Evolutionary conservation across 768 basidiomycete genomes (phyloP), one percentile per base, ranked within the genome.

Genomic region (Clavaria fumosa): DNA sequence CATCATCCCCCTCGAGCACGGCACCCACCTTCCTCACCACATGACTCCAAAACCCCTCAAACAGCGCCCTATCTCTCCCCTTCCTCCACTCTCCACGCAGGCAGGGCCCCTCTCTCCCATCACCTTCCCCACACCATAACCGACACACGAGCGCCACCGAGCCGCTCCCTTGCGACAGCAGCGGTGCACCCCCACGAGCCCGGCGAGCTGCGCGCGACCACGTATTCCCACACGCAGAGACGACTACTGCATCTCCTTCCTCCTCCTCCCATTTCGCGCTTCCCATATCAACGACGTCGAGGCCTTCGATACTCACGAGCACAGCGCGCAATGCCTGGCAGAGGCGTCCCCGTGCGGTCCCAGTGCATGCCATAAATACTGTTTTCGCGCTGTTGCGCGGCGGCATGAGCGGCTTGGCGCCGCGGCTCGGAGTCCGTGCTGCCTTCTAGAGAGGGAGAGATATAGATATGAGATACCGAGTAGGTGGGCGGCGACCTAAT

Each of bases 201-300:
- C 75, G 57, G 12, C 79, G 63, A 2, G 74, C 80, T 6, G 66
- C 63, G 7, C 82, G 66, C 0, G 80, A 75, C 83, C 82, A 84
- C 1, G 72, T 73, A 41, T 77, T 58, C n/a, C 52, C 45, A 4
- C 43, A 32, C 9, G 56, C 58, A 6, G 26, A 43, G 11, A 64
- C 54, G 9, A 59, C 35, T 14, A 54, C 42, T 7, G n/a, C 42
- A 36, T 17, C 34, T 27, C 39, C 32, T 27, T 37, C 23, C 39
- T 43, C 33, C 38, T 42, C n/a, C 19, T n/a, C n/a, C n/a, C n/a
- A n/a, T n/a, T n/a, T n/a, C n/a, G n/a, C n/a, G n/a, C n/a, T n/a
- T n/a, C n/a, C n/a, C n/a, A n/a, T n/a, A n/a, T n/a, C n/a, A n/a
- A n/a, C 23, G 5, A 39, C 34, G 1, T 27, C 34, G 19, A 47